Percentiles rank a stretch among this genome's conserved stretches.
Conservation (phyloP, 139 green algal genomes). For the Picochlorum sp. region DNA sequence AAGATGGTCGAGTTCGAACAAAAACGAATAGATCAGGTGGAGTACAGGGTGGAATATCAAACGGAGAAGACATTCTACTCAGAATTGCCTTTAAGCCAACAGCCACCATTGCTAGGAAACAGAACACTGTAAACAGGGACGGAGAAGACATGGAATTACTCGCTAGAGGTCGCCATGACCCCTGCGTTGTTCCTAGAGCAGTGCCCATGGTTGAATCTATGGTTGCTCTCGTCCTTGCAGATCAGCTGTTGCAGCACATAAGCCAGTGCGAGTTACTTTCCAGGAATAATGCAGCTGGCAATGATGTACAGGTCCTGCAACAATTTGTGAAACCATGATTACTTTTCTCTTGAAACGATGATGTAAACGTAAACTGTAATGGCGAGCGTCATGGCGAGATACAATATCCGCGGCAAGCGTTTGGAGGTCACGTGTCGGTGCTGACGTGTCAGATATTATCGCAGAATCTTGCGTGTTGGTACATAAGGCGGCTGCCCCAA, state of each 20-base stretch:
- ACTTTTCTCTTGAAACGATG: too few species aligned
- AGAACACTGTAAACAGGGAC: conserved; percentile 74
- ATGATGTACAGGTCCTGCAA: conserved; percentile 25
- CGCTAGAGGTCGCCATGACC: conserved; percentile 88
- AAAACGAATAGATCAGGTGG: conserved; percentile 75
- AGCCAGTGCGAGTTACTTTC: conserved; percentile 89
- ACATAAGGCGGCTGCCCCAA: too few species aligned
- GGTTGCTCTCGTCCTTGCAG: conserved; percentile 91
- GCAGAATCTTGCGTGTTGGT: too few species aligned
- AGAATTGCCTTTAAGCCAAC: conserved; percentile 98
- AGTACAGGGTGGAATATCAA: conserved; percentile 84
- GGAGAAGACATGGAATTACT: conserved; percentile 76
- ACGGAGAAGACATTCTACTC: conserved; percentile 94
- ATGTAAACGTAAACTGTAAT: too few species aligned
- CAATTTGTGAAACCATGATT: conserved; percentile 18
- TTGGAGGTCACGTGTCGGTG: neutral
- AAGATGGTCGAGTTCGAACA: conserved; percentile 69
- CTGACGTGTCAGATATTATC: neutral
- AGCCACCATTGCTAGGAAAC: conserved; percentile 82
- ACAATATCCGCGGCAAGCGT: too few species aligned
- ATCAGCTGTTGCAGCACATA: conserved; percentile 91
- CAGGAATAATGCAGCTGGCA: conserved; percentile 28
- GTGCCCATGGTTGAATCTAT: conserved; percentile 99
- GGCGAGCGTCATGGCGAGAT: too few species aligned
- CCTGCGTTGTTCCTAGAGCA: conserved; percentile 93